Evolutionary conservation across 192 early-diverging fungal species (phyloP), one percentile per base, ranked within the genome.

Genomic region (Spizellomyces punctatus): DNA sequence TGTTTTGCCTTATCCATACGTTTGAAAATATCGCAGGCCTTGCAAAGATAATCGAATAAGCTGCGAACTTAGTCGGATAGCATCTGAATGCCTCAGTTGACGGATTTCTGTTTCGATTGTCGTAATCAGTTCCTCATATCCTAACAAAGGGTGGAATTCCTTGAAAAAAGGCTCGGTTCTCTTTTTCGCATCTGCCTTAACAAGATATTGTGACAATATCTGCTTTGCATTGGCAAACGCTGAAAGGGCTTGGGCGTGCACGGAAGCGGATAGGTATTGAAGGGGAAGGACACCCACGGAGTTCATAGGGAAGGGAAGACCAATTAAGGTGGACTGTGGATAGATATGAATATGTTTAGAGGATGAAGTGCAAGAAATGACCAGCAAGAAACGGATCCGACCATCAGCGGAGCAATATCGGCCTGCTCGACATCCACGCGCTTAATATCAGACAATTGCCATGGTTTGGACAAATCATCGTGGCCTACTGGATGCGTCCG

Each of bases 401-500:
- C 90, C 95, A 98, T 96, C 57, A 98, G 82, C 14, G 96, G 95
- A 3, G 96, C 94, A 83, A 98, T 93, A 78, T 96, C 96, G 4
- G 96, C 96, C 73, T 98, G 96, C 61, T 89, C 86, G 46, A 98
- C 89, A 78, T 98, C 96, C 56, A 91, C 77, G 67, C 96, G 84
- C 58, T 84, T 82, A 9, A 86, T 72, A 43, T 79, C 80, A 36
- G 67, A 74, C 8, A 98, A 74, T 5, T 74, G 69, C 96, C 96
- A 98, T 7, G 81, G 71, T 9, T 60, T 75, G 2, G 94, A 93
- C 66, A 91, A 85, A 4, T 78, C 90, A 54, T 93, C 91, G 77
- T 95, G 92, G 7, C 91, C 92, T n/a, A 82, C 76, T 6, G 76
- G 76, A 52, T 86, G 74, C 19, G 43, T 52, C n/a, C 77, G 67